phyloP scores from a whole-genome alignment of 805 yeast species.

The Kazachstania martiniae region DNA sequence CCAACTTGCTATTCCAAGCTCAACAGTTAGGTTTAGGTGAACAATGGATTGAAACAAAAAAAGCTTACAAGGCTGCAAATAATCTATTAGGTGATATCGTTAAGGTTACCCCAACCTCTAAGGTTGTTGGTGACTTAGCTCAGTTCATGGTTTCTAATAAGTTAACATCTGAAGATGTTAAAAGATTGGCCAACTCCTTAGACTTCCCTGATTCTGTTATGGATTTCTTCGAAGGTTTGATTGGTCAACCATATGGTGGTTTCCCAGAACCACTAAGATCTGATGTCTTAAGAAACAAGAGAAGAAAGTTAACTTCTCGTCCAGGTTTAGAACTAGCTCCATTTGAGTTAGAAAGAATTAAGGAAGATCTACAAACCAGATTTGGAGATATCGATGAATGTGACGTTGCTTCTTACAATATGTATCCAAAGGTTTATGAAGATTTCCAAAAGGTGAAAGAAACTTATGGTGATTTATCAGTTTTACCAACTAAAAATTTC shows the following conservation, averaged over 20 bases:
- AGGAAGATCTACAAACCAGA: slow-evolving; percentile 61
- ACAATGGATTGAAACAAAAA: slow-evolving; percentile 94
- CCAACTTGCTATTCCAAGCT: slow-evolving; percentile 97
- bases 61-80: slow-evolving; percentile 88
- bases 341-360: slow-evolving; percentile 61
- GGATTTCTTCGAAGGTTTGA: slow-evolving; percentile 97
- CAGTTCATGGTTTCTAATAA: slow-evolving; percentile 98
- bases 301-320: slow-evolving; percentile 78
- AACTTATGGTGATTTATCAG: slow-evolving; percentile 84
- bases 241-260: slow-evolving; percentile 99
- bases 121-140: slow-evolving; percentile 99
- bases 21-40: slow-evolving; percentile 97
- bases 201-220: slow-evolving; percentile 98
- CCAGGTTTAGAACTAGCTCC: slow-evolving; percentile 91
- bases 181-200: slow-evolving; percentile 73
- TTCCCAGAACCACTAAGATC: slow-evolving; percentile 99
- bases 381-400: slow-evolving; percentile 73
- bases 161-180: slow-evolving; percentile 74
- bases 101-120: slow-evolving; percentile 98
- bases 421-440: slow-evolving; percentile 98
- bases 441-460: slow-evolving; percentile 64
- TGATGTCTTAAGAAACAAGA: slow-evolving; percentile 80
- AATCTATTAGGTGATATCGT: slow-evolving; percentile 88
- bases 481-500: slow-evolving; percentile 87
- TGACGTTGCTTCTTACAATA: slow-evolving; percentile 90